Conservation (phyloP, 805 yeast species). For the Starmerella cellae region DNA sequence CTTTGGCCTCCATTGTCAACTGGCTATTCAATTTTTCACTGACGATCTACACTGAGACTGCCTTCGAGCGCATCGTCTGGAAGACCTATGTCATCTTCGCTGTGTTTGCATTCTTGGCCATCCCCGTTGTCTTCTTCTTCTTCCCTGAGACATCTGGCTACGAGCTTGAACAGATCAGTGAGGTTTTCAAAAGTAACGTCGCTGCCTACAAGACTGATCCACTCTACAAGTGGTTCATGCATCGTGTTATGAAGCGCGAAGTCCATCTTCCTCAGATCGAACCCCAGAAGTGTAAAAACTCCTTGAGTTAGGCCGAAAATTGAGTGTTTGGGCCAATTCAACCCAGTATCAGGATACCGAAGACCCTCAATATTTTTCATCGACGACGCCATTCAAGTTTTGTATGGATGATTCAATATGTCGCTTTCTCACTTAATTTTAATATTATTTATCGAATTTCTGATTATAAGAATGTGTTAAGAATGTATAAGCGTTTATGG, state of each 20-base stretch:
- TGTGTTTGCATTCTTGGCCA: constrained; percentile 43
- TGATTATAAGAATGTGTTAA: too few relatives aligned
- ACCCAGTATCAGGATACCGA: neutral
- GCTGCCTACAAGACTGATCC: constrained; percentile 21
- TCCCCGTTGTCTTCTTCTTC: constrained; percentile 44
- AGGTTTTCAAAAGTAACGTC: constrained; percentile 33
- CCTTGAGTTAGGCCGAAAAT: neutral
- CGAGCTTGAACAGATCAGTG: constrained; percentile 55
- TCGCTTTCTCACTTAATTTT: too few relatives aligned
- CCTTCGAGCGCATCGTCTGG: constrained; percentile 61
- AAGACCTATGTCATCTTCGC: constrained; percentile 63
- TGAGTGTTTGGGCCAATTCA: constrained; percentile 6
- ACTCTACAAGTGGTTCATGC: constrained; percentile 10
- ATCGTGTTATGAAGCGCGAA: constrained; percentile 10
- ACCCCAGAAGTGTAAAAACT: neutral
- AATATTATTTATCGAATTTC: too few relatives aligned
- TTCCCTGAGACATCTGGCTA: constrained; percentile 58
- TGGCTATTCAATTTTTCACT: constrained; percentile 69
- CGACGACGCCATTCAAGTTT: too few relatives aligned
- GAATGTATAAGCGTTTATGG: too few relatives aligned
- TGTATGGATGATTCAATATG: too few relatives aligned
- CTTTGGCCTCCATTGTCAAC: constrained; percentile 60
- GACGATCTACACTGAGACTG: constrained; percentile 56
- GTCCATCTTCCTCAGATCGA: constrained; percentile 9
- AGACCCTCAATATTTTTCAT: too few relatives aligned